Evolutionary conservation across 2,329 filamentous ascomycete species (phyloP), one percentile per base, ranked within the genome.

Genomic region (Aspergillus pseudonomiae): DNA sequence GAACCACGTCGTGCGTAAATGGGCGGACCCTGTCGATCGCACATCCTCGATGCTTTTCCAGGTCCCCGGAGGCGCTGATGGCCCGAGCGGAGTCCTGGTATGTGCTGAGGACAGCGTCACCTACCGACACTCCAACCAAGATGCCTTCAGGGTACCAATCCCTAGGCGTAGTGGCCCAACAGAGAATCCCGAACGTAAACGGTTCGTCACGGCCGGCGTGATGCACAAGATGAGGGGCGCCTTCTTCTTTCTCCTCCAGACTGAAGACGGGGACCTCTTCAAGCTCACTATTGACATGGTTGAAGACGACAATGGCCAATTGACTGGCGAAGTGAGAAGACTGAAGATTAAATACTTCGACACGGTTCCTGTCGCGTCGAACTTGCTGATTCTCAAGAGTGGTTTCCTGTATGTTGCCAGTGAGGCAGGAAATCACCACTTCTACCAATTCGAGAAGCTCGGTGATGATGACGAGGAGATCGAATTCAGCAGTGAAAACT

Each of bases 271-370:
- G n/a, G 96, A 99, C 77, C 83, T 99, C 7, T 98, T 99, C 85
- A 98, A 98, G 77, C 86, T 98, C 57, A 97, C 91, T 0, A 89
- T 99, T 64, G 93, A 97, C 67, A 94, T 97, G 89, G 85, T 89
- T 11, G 90, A 94, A 70, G 92, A 96, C 70, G 75, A 90, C 1
- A 87, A 91, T 54, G 92, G 91, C 14, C 89, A 92, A 64, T 83
- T 89, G 0, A 94, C 91, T 0, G 91, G 91, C 34, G 92, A 95
- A 73, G 94, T 98, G 2, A 87, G 87, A 71, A 86, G 89, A 63
- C 82, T 99, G 63, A 95, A 93, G 77, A 92, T 99, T 79, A 97
- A 97, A 77, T 99, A 98, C 78, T 99, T 98, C 71, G 95, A 99
- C 73, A 99, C 95, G 0, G 91, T 97, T 4, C 94, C 96, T 0